phyloP scores from a whole-genome alignment of 805 yeast genomes.

The Blastobotrys muscicola region DNA sequence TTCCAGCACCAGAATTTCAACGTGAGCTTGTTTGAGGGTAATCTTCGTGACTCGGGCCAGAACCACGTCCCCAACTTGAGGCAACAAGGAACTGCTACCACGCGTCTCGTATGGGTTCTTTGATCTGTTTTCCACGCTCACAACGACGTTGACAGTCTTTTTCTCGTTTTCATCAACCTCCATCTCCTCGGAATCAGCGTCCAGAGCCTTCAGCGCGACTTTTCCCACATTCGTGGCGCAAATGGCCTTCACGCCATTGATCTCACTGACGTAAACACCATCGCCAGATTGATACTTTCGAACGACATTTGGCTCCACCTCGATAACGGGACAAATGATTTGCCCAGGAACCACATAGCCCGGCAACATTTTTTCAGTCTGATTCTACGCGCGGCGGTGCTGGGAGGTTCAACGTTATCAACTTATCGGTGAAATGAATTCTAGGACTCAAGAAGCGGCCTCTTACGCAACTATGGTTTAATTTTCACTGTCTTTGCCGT shows the following conservation, averaged over 20 bases:
- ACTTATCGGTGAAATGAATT: no score
- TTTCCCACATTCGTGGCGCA: constrained; percentile 55
- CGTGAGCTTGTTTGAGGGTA: constrained; percentile 58
- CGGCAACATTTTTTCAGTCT: constrained; percentile 26
- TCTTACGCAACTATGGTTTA: no score
- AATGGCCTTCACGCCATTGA: constrained; percentile 20
- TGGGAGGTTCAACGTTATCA: no score
- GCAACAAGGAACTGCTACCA: constrained; percentile 33
- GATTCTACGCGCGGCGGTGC: no score
- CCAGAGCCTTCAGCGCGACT: constrained; percentile 25
- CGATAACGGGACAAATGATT: constrained; percentile 47
- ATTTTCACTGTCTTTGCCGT: no score
- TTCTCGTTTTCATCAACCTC: constrained; percentile 17
- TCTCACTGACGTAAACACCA: constrained; percentile 48
- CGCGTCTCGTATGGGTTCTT: constrained; percentile 13
- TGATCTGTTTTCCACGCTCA: constrained; percentile 21
- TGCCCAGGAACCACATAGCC: constrained; percentile 71
- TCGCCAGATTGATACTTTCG: constrained; percentile 49
- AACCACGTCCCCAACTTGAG: constrained; percentile 78
- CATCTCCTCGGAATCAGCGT: constrained; percentile 17
- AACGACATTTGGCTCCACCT: constrained; percentile 26
- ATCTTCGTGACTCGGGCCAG: constrained; percentile 64
- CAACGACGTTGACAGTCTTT: constrained; percentile 10
- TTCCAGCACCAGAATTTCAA: constrained; percentile 67
- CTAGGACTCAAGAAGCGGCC: no score